Conservation (phyloP, 495 filamentous ascomycete species). For the Aspergillus mulundensis region DNA sequence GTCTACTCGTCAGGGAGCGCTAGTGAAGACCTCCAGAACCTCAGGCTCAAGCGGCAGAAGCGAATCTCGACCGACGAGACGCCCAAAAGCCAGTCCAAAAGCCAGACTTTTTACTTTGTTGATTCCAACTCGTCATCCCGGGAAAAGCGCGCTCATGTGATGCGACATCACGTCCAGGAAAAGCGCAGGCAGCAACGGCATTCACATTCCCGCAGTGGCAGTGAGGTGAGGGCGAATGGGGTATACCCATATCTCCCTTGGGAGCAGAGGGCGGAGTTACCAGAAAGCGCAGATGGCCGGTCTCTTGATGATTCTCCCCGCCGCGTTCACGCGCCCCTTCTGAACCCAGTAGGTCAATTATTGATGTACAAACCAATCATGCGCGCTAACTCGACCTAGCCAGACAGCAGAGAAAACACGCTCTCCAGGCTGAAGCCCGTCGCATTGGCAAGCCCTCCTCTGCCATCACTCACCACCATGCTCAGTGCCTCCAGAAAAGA, state of each 20-base stretch:
- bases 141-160: slow-evolving; percentile 46
- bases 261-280: slow-evolving; percentile 17
- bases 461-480: slow-evolving; percentile 26
- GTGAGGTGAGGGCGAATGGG: slow-evolving; percentile 16
- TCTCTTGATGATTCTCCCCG: neutral
- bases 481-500: slow-evolving; percentile 34
- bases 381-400: neutral
- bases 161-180: slow-evolving; percentile 48
- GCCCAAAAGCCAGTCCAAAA: slow-evolving; percentile 29
- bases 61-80: slow-evolving; percentile 21
- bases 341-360: neutral
- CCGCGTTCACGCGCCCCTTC: neutral
- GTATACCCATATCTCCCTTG: slow-evolving; percentile 23
- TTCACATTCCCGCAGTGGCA: slow-evolving; percentile 15
- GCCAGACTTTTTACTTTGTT: slow-evolving; percentile 44
- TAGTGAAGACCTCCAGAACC: slow-evolving; percentile 16
- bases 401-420: neutral
- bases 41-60: slow-evolving; percentile 25
- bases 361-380: neutral
- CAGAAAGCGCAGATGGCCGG: slow-evolving; percentile 4
- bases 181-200: slow-evolving; percentile 36
- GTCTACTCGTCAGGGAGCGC: slow-evolving; percentile 20
- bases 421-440: neutral
- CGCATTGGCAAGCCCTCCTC: neutral
- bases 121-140: slow-evolving; percentile 41